Base-by-base conservation (phyloP, 176 grass and related monocot genomes). In the Oryza meridionalis region DNA sequence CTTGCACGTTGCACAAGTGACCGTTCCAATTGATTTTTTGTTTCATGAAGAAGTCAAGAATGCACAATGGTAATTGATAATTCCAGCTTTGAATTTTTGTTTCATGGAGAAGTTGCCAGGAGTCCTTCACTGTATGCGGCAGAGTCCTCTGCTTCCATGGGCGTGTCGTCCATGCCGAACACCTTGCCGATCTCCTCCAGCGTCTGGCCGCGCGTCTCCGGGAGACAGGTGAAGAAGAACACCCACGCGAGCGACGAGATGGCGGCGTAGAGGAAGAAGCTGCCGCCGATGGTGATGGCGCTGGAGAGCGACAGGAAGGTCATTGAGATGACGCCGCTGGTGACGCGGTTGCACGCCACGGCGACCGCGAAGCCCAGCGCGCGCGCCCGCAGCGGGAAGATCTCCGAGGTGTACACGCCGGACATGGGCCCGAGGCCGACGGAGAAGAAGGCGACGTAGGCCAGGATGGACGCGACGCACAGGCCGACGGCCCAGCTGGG, bases 321-420 rank as follows among this genome's bases (percentile, higher is more conserved):
- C 94, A 97, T 97, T 81, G 94, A 90, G 69, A 97, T 67, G 0
- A 93, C 91, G 50, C 91, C 91, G 77, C 94, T 93, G n/a, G 84
- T 93, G 0, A 93, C 72, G 26, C 92, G 87, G 87, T 94, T 94
- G 69, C 84, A 44, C 2, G 84, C 87, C 61, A 84, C 82, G 24
- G 62, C 86, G 43, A 94, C 27, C 9, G 89, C 46, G 32, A 38
- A 86, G n/a, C 92, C 90, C 51, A 92, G 92, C 9, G 87, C 84
- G 33, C 92, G 85, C 67, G 92, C 87, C 15, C 72, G 82, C 21
- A 94, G 81, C 70, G 92, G 92, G 32, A 92, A 87, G 78, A 94
- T 94, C 58, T 62, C 92, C 14, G 92, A 73, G 5, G 84, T 76
- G 77, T 92, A 94, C 64, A 94, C 82, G 42, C 73, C 69, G 2